Evolutionary conservation across 192 early-diverging fungal genomes (phyloP), one percentile per base, ranked within the genome.

Genomic region (Irineochytrium annulatum): DNA sequence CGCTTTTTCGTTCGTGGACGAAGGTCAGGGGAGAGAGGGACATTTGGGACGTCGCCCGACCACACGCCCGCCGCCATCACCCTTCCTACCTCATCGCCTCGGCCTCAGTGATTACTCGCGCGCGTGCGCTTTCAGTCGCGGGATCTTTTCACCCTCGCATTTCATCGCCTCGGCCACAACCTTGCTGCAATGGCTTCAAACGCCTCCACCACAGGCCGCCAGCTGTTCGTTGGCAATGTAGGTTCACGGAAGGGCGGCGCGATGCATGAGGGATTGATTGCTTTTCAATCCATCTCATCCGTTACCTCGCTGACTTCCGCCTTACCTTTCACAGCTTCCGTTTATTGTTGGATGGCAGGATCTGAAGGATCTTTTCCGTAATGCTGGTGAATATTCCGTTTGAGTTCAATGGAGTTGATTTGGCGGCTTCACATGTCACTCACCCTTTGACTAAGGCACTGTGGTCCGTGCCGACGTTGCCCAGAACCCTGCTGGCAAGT

Each of bases 271-370:
- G 24, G 16, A 56, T 22, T 19, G 30, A n/a, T 60, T 29, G 33
- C 43, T 26, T 30, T 22, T n/a, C 22, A 14, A 24, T 27, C 17
- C 20, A 19, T n/a, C 37, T 35, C 39, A 24, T 32, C 19, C 13
- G 34, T 19, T 26, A 0, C 55, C 11, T 43, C 28, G 22, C 32
- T 3, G n/a, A n/a, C 52, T 30, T 8, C 16, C 8, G 29, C n/a
- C 51, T 59, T 14, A 3, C 8, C 46, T 8, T 37, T 19, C 41
- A 14, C 57, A 90, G 83, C 63, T 90, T 34, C 87, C 88, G 2
- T 90, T 85, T 52, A 62, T 75, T 43, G 77, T 88, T n/a, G 70
- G 81, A 45, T 89, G 86, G 88, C 88, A 89, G 68, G 86, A 88
- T 41, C 63, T 88, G 27, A 87, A 71, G 67, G 68, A 71, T 43